Evolutionary conservation across 1,284 basidiomycete species (phyloP), one percentile per base, ranked within the genome.

Genomic region (Hymenochaete sp.): DNA sequence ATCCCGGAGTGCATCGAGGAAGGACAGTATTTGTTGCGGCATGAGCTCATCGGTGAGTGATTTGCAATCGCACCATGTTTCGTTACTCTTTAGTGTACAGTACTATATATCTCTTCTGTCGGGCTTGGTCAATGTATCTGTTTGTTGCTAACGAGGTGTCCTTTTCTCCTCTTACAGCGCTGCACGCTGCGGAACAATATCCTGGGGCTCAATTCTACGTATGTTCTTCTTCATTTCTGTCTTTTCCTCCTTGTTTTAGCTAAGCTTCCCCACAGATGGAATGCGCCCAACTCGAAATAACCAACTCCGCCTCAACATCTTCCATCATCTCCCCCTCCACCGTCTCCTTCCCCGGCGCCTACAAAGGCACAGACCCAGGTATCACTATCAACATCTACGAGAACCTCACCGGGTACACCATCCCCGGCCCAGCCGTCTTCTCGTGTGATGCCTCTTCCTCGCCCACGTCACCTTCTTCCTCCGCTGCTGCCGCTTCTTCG

Each of bases 161-260:
- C n/a, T n/a, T n/a, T n/a, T n/a, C n/a, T n/a, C n/a, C n/a, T n/a
- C n/a, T n/a, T n/a, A n/a, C 48, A 67, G 70, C 68, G 18, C 58
- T 72, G 18, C 70, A 72, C 53, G 66, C 55, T 13, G 71, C 65
- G 2, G 51, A 54, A 4, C 59, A 51, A 10, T 71, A 73, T 55
- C 72, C 71, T 21, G 74, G 73, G 37, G 73, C 74, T 33, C 73
- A 75, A 50, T 58, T 75, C 56, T 73, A 72, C 47, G 65, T 71
- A 45, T 38, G 64, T 51, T 18, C 3, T 45, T 24, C 37, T 45
- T 25, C 11, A 2, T 21, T 24, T 45, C 3, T 28, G 47, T 50
- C 4, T 13, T n/a, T 35, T 9, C 40, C 14, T 38, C 16, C n/a
- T 21, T 22, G 27, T 16, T n/a, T 29, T 31, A 24, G 29, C 24